Evolutionary conservation across 208 protist species (phyloP).

Genomic region (Trypanosoma cruzi): DNA sequence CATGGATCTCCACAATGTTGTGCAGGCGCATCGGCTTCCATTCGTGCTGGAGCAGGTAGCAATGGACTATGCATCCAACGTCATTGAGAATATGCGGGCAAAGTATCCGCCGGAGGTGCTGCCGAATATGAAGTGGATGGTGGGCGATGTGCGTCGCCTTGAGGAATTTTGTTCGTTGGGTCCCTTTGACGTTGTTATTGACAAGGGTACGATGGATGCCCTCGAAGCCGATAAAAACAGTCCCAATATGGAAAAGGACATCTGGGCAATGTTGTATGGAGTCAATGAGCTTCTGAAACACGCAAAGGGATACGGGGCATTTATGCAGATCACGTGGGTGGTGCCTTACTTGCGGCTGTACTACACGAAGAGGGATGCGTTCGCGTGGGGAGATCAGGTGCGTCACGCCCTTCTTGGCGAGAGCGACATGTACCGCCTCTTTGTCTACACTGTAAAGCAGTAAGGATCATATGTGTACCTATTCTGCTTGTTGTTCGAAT

Average conservation of each 20-base stretch:
- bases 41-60: constrained; percentile 73
- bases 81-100: constrained; percentile 74
- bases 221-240: constrained; percentile 66
- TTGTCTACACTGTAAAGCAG: constrained; percentile 46
- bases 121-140: constrained; percentile 62
- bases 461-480: not conserved
- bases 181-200: constrained; percentile 80
- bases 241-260: constrained; percentile 48
- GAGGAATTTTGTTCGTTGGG: constrained; percentile 39
- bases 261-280: constrained; percentile 68
- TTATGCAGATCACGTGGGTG: constrained; percentile 89
- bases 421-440: constrained; percentile 83
- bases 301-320: constrained; percentile 41
- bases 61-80: constrained; percentile 80
- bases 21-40: constrained; percentile 31
- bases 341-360: constrained; percentile 69
- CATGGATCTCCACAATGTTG: constrained; percentile 47
- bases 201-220: constrained; percentile 90
- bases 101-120: constrained; percentile 44
- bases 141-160: constrained; percentile 80
- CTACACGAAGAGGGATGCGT: constrained; percentile 61
- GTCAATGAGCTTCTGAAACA: constrained; percentile 56
- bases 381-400: constrained; percentile 62
- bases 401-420: constrained; percentile 55
- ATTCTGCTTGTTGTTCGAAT: not conserved